Evolutionary conservation across 2,329 filamentous ascomycete genomes (phyloP), one percentile per base, ranked within the genome.

Genomic region (Corinectria fuckeliana): DNA sequence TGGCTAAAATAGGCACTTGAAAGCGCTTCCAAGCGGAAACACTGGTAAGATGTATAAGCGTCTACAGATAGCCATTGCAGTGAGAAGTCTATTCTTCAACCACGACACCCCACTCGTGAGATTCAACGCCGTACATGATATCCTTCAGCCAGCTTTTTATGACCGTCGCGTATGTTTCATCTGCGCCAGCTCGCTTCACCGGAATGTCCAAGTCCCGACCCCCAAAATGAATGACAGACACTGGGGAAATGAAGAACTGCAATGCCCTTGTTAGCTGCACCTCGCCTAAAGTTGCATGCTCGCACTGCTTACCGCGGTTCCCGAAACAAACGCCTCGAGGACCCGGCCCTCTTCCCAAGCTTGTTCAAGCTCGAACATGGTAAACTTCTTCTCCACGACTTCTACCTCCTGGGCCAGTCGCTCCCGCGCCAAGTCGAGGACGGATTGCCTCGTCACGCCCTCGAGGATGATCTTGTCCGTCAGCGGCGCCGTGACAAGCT

Each of bases 401-500:
- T 28, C 32, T 2, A 61, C 1, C 4, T 51, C 47, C 14, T 11
- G 23, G 16, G 38, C 2, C 38, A 61, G 47, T 25, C 47, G 30
- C 3, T 10, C 7, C 21, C 79, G 74, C 1, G 82, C 85, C 14
- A 90, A 76, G 53, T 89, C 85, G 16, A 90, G 73, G 14, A 90
- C 82, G 50, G 83, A 86, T 23, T 85, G 78, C 32, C 88, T 78
- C n/a, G 88, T 91, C 1, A 91, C 83, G 58, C 88, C 88, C 56
- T 88, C 85, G 3, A 91, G 77, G 59, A 91, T 89, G 55, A 90
- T 81, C 18, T 59, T 59, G 60, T 84, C 85, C 14, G 81, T 82
- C 55, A 91, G 69, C 4, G 86, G 85, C 3, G 88, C 87, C 5
- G 88, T 91, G n/a, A 91, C 77, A 28, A 91, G 77, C 75, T 91